These are phyloP conservation scores for Cystofilobasidium ferigula DNA, from an alignment of 768 basidiomycete genomes.

Conservation along the genomic window DNA sequence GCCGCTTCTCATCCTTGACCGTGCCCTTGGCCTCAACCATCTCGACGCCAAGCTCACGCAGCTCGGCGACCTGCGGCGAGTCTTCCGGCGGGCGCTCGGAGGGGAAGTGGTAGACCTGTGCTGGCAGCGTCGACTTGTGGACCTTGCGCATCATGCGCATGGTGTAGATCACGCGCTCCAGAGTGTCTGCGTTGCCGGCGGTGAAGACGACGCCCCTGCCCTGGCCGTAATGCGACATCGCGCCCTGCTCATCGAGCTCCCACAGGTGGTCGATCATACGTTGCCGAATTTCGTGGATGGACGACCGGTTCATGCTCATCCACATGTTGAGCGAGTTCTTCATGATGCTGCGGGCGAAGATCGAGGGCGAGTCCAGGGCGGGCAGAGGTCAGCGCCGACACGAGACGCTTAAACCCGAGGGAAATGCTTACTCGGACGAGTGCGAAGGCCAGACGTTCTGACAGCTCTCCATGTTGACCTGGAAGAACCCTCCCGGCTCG, in stretches of 20 bases:
- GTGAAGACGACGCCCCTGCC: conserved; percentile 42
- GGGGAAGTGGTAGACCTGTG: conserved; percentile 40
- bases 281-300: conserved; percentile 32
- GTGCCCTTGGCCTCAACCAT: conserved; percentile 36
- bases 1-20: conserved; percentile 34
- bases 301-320: conserved; percentile 32
- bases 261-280: conserved; percentile 34
- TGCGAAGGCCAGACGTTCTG: conserved; percentile 17
- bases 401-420: neutral
- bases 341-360: neutral
- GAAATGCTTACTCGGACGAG: conserved; percentile 7
- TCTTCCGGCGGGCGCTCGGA: conserved; percentile 37
- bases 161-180: conserved; percentile 29
- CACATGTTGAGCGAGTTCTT: conserved; percentile 31
- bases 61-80: conserved; percentile 30
- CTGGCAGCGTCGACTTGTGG: conserved; percentile 33
- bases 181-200: conserved; percentile 41
- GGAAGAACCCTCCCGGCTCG: conserved; percentile 18
- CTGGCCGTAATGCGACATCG: conserved; percentile 30
- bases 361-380: too few species aligned
- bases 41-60: conserved; percentile 25
- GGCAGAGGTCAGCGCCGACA: neutral
- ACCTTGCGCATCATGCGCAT: conserved; percentile 23
- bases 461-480: conserved; percentile 15
- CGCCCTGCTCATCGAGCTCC: conserved; percentile 27